Evolutionary conservation across 1,284 basidiomycete species (phyloP), one percentile per base, ranked within the genome.

Genomic region (Papiliotrema fonsecae): DNA sequence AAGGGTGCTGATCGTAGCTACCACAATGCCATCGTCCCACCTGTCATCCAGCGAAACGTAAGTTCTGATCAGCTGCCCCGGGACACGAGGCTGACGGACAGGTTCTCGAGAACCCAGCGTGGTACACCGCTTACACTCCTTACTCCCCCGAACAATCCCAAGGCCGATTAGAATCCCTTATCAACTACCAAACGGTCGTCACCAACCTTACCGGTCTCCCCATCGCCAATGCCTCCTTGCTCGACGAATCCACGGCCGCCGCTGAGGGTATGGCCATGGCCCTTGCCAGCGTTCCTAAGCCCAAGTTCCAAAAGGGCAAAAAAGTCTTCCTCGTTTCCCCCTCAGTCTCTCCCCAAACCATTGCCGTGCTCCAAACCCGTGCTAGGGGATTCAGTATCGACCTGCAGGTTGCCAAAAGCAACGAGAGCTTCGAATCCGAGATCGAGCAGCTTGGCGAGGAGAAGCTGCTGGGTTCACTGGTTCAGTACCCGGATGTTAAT

Each of bases 91-190:
- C 26, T 37, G 21, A 21, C 22, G 9, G 26, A 14, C 55, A 92
- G 88, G 77, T 94, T 55, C 85, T 91, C 77, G 93, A 98, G 75
- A 97, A 96, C 70, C 94, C 93, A 22, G 88, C 86, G 10, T 98
- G 94, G 94, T 97, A 97, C 75, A 97, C 93, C 3, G 90, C 88
- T 43, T 97, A 97, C 73, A 97, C 92, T 2, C 93, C 94, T 1
- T 80, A 77, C 58, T 72, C 69, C 16, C 71, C 72, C 21, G 71
- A 73, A 56, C 72, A 73, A 57, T 70, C 71, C 28, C 73, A 74
- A 60, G 70, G 90, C 46, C 91, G 94, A 53, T 81, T 98, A 49
- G 94, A 98, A 72, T 97, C 92, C 5, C 81, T 98, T 42, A 82
- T 98, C 69, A 98, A 98, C 75, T 98, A 84, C 71, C 94, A 98